Evolutionary conservation across 805 yeast species (phyloP), one percentile per base, ranked within the genome.

Genomic region (Metschnikowia dekortorum): DNA sequence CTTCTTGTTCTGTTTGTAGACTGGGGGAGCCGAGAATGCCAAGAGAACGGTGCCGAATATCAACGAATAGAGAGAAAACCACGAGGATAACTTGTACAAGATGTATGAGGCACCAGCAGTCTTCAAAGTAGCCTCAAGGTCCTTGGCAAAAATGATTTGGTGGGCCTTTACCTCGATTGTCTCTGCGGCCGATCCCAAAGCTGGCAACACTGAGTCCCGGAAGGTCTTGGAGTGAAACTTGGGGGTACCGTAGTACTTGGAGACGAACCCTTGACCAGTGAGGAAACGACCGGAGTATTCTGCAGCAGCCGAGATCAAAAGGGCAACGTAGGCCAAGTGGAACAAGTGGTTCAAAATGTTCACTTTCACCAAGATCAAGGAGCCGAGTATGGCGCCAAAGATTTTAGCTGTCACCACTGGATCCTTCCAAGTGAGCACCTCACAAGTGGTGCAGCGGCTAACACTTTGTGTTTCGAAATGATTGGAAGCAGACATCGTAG

Each of bases 211-310:
- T 46, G 68, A 53, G 22, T 72, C 63, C 55, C 73, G 68, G 62
- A 73, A 52, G 42, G 59, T 54, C 59, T 64, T 59, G 61, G 78
- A 70, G 51, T 59, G 62, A 6, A 74, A 59, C 50, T 63, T 61
- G 43, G 69, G 63, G n/a, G 80, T 72, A 49, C 94, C 89, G 66
- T 79, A 84, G 76, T 86, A 83, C 61, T 83, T 81, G 53, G 90
- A 79, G 53, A 92, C 84, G 55, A 91, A 76, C 16, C 97, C 97
- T 63, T 77, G 74, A 57, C 96, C 96, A 45, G 87, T 78, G 57
- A 85, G 69, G 39, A 82, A 60, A 64, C 85, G 85, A 54, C 96
- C 86, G 50, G 77, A 75, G 63, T 84, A 87, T 74, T 91, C 97
- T 49, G 84, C 87, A 50, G 80, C 75, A 47, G 90, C 94, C 45